These are phyloP conservation scores for Zanthoxylum bungeanum DNA, from an alignment of 345 rosid genomes.

Conservation along the genomic window DNA sequence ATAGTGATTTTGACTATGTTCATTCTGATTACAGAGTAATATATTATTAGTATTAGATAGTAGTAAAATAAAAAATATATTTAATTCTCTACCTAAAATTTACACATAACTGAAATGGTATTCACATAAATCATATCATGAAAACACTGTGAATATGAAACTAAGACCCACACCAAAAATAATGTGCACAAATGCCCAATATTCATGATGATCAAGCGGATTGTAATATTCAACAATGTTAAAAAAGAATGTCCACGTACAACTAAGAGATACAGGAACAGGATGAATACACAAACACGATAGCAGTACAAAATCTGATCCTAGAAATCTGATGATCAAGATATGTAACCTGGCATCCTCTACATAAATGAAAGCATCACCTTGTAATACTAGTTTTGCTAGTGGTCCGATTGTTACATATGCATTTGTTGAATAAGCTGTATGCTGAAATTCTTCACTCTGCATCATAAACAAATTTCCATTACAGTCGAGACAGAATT, in stretches of 20 bases:
- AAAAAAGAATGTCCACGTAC: not conserved
- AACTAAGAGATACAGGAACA: too few species aligned
- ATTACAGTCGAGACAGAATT: not conserved
- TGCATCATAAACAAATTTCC: constrained; percentile 25
- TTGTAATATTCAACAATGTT: not conserved
- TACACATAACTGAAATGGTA: not conserved
- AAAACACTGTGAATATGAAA: not conserved
- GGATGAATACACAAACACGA: too few species aligned
- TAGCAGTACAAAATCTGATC: not conserved
- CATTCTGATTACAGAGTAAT: too few species aligned
- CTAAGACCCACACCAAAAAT: not conserved
- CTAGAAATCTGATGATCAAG: constrained; percentile 7
- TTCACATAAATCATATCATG: not conserved
- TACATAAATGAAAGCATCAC: constrained; percentile 22
- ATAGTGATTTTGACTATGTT: too few species aligned
- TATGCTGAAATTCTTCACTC: constrained; percentile 97
- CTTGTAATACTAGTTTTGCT: constrained; percentile 73
- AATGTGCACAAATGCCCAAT: not conserved
- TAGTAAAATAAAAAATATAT: too few species aligned
- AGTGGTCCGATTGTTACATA: constrained; percentile 80
- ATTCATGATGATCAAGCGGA: not conserved
- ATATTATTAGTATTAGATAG: too few species aligned
- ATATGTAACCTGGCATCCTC: not conserved
- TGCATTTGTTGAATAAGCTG: constrained; percentile 91
- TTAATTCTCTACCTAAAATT: not conserved